A percentile compares a stretch with the other conserved stretches of the same genome.
These are phyloP conservation scores for Glycyrrhiza uralensis DNA, from an alignment of 306 rosid species.

Conservation along the genomic window DNA sequence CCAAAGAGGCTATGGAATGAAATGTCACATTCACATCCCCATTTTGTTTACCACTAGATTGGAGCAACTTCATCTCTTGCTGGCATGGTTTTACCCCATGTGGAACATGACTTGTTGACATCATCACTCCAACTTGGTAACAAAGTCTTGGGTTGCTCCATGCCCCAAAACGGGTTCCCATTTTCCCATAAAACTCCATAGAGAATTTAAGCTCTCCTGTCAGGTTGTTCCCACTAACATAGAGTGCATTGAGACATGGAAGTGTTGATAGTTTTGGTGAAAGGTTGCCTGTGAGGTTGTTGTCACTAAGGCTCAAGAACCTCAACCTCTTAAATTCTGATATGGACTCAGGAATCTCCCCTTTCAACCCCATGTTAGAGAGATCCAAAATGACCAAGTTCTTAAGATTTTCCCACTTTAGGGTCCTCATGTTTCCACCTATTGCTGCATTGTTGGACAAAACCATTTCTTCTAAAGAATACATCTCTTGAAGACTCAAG, in stretches of 20 bases:
- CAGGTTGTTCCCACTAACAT: slow-evolving; percentile 74
- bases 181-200: slow-evolving; percentile 50
- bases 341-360: slow-evolving; percentile 76
- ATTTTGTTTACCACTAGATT: slow-evolving; percentile 22
- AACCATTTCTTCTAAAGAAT: slow-evolving; percentile 54
- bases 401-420: slow-evolving; percentile 55
- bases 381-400: slow-evolving; percentile 62
- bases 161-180: slow-evolving; percentile 87
- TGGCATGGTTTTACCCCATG: slow-evolving; percentile 77
- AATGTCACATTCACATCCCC: slow-evolving; percentile 25
- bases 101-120: slow-evolving; percentile 44
- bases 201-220: slow-evolving; percentile 69
- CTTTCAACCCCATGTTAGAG: slow-evolving; percentile 53
- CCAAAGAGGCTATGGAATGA: slow-evolving; percentile 41
- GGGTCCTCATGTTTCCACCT: no score
- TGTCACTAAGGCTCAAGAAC: slow-evolving; percentile 63
- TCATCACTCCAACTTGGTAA: slow-evolving; percentile 39
- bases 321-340: slow-evolving; percentile 60
- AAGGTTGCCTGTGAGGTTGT: slow-evolving; percentile 66
- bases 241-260: slow-evolving; percentile 67
- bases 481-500: slow-evolving; percentile 48
- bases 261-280: slow-evolving; percentile 62
- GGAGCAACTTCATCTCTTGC: slow-evolving; percentile 35
- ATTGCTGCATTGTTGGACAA: slow-evolving; percentile 71
- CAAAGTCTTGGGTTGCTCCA: slow-evolving; percentile 84